Percentiles rank a stretch among this genome's conserved stretches.
Evolutionary conservation across 2,329 filamentous ascomycete species (phyloP).

Genomic region (Diaporthe vexans): DNA sequence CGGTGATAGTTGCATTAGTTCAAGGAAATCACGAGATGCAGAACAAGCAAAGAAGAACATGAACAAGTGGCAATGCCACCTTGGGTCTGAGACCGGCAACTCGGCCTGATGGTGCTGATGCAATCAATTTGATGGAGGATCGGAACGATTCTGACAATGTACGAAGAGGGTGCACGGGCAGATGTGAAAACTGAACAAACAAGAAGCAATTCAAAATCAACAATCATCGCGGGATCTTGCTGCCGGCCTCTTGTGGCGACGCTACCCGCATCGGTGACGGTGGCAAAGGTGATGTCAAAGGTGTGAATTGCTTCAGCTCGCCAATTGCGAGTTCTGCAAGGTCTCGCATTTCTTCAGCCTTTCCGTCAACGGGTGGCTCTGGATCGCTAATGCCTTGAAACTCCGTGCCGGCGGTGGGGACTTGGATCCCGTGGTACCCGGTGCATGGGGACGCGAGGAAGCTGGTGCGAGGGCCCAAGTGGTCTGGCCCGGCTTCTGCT

Average conservation of each 20-base stretch:
- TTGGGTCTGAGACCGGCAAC: neutral
- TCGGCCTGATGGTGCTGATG: neutral
- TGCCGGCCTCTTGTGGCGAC: neutral
- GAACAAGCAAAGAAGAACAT: neutral
- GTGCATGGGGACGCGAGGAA: conserved; percentile 32
- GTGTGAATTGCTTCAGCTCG: conserved; percentile 20
- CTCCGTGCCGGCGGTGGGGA: neutral
- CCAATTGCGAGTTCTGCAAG: conserved; percentile 34
- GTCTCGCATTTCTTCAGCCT: conserved; percentile 32
- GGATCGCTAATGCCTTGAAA: neutral
- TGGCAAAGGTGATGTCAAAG: conserved; percentile 21
- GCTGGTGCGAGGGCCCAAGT: neutral
- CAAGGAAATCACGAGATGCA: neutral
- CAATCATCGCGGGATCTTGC: neutral
- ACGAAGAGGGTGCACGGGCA: neutral
- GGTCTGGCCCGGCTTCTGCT: neutral
- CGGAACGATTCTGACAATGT: neutral
- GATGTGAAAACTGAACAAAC: neutral
- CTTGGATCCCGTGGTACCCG: conserved; percentile 1
- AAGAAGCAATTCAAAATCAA: conserved; percentile 15
- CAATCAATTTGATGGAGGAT: neutral
- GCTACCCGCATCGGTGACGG: conserved; percentile 4
- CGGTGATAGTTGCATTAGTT: neutral
- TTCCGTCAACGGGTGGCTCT: neutral
- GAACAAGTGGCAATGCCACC: neutral